Evolutionary conservation across 2,329 filamentous ascomycete species (phyloP), one percentile per base, ranked within the genome.

Genomic region (Fusarium solani-melongenae): DNA sequence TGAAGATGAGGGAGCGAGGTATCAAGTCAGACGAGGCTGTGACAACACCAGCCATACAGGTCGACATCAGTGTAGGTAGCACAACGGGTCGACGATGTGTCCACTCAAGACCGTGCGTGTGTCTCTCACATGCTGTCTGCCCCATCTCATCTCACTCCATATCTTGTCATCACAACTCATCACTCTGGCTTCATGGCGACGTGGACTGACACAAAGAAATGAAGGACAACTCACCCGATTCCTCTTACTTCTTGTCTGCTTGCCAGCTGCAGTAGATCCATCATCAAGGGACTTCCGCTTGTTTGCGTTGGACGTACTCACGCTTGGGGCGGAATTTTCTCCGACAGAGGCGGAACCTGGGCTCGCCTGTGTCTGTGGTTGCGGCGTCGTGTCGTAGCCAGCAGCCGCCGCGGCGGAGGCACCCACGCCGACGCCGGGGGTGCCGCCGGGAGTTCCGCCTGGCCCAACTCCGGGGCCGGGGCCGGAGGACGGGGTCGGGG

Each of bases 161-260:
- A 31, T 53, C 49, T 31, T 20, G 27, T 29, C 24, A 51, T 29
- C 46, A n/a, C 49, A 62, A 56, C 62, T 31, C 61, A 67, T 70
- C 67, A 62, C 14, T 34, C n/a, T 17, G 39, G 31, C 20, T 27
- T 27, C 58, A 62, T 38, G 20, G 2, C 20, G 53, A 36, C 38
- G n/a, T 41, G 36, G 44, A 64, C 33, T 20, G 41, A 63, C 59
- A 60, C 49, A 55, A 65, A 67, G 49, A 64, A 69, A 49, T 39
- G 41, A 38, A 56, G 44, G 22, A 62, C 56, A 53, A 86, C 86
- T 82, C 75, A 89, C 87, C 78, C 89, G 82, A 73, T 91, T 91
- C 67, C 89, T 86, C 79, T 91, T 91, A 79, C 88, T 90, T 74
- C 89, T 82, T 80, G 89, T 88, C 81, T 88, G 87, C 79, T 87